A percentile compares a stretch with the other conserved stretches of the same genome.
phyloP scores from a whole-genome alignment of 805 yeast species.

The Wickerhamiella azyma region DNA sequence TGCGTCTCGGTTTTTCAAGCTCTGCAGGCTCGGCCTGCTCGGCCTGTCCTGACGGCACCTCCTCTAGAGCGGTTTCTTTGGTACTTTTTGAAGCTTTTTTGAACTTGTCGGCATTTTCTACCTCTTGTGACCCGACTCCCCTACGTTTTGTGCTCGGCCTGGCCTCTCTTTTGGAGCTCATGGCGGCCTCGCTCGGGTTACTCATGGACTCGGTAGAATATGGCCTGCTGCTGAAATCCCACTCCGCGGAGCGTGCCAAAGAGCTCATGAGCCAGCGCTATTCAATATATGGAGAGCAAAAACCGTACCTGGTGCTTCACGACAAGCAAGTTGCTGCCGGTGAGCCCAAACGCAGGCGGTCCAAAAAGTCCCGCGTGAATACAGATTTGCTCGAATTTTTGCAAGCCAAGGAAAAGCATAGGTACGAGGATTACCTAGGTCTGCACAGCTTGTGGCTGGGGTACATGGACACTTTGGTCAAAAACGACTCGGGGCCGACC shows the following conservation, averaged over 20 bases:
- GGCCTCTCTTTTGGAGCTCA: no score
- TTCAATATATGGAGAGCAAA: conserved; percentile 25
- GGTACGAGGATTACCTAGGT: conserved; percentile 38
- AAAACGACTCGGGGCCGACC: conserved; percentile 7
- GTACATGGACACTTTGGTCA: conserved; percentile 43
- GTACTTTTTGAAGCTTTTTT: no score
- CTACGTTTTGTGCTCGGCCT: no score
- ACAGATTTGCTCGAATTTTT: conserved; percentile 26
- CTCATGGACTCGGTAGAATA: conserved; percentile 17
- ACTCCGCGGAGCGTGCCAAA: conserved; percentile 20
- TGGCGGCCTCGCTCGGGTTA: background rate
- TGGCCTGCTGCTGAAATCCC: conserved; percentile 22
- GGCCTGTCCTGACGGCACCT: no score
- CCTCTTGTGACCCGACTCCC: no score
- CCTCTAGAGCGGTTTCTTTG: no score
- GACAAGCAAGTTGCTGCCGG: conserved; percentile 16
- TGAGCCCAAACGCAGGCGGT: conserved; percentile 17
- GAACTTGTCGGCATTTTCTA: no score
- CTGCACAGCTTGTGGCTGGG: conserved; percentile 60
- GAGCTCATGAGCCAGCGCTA: conserved; percentile 29
- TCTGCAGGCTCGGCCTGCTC: no score
- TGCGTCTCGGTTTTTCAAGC: no score
- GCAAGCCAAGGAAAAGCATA: conserved; percentile 8
- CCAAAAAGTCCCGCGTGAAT: conserved; percentile 23
- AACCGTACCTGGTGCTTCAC: conserved; percentile 24